These are phyloP conservation scores for Cubamyces lactineus DNA, from an alignment of 768 basidiomycete genomes.

Conservation along the genomic window DNA sequence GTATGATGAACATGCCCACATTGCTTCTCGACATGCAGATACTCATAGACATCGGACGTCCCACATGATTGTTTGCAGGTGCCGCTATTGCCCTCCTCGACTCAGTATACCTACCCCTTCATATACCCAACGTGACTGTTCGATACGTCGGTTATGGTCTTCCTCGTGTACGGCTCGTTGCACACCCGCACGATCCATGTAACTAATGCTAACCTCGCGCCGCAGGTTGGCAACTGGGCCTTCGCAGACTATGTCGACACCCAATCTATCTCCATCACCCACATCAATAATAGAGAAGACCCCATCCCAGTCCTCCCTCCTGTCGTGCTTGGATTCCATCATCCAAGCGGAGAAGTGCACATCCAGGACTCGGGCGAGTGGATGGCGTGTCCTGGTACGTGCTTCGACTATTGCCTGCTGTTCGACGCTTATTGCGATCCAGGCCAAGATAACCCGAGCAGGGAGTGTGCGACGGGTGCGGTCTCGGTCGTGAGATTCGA, in stretches of 20 bases:
- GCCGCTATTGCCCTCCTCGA: constrained; percentile 57
- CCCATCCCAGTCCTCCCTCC: constrained; percentile 40
- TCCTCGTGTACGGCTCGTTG: constrained; percentile 37
- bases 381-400: constrained; percentile 49
- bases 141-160: constrained; percentile 34
- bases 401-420: too few species aligned
- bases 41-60: too few species aligned
- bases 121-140: constrained; percentile 42
- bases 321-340: constrained; percentile 46
- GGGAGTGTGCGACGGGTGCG: constrained; percentile 54
- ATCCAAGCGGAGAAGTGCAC: constrained; percentile 44
- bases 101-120: constrained; percentile 53
- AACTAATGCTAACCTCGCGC: background rate
- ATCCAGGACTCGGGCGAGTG: constrained; percentile 48
- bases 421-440: background rate
- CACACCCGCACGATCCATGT: too few species aligned
- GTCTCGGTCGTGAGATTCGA: constrained; percentile 51
- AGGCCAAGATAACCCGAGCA: constrained; percentile 64
- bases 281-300: constrained; percentile 55
- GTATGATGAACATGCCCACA: constrained; percentile 18
- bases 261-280: constrained; percentile 45
- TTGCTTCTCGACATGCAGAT: too few species aligned
- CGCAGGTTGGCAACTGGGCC: constrained; percentile 56
- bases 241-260: constrained; percentile 60
- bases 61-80: constrained; percentile 32